Base-by-base conservation (phyloP, 2,329 filamentous ascomycete species). In the Ambrosiella xylebori region DNA sequence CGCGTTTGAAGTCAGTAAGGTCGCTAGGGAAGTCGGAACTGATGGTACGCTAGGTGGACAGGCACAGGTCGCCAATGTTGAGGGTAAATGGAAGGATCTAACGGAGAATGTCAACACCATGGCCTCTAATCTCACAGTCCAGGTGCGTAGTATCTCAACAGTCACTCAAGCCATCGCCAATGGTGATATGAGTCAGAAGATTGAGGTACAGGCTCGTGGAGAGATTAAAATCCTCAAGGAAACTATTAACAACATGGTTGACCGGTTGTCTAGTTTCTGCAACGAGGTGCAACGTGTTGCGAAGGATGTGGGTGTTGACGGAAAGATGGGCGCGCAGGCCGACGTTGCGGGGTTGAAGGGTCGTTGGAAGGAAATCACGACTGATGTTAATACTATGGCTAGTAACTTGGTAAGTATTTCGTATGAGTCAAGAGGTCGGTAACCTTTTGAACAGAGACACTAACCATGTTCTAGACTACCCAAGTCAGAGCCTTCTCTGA, bases 171-270 rank as follows among this genome's bases (percentile, higher is more conserved):
- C 90, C 63, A 95, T 95, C 70, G 90, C 90, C 63, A 89, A 93
- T 67, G 91, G 91, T 66, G 88, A 96, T 71, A 88, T 97, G 81
- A 94, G 86, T 70, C 86, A 90, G 70, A 93, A 93, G 73, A 95
- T 97, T 65, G 86, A 95, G 63, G 91, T 97, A 7, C 86, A 95
- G 65, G 91, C 91, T 57, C 89, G 91, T 70, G 91, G 91, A 71
- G 91, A 97, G 71, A 95, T 97, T 63, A 80, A 93, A 63, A 84
- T 95, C 2, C 74, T 97, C 56, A 96, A 96, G 68, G 88, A 94
- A 67, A 97, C 91, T 49, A 95, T 96, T 74, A 96, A 96, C 69
- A 91, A 96, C 81, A 96, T 96, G 91, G 91, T 97, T 63, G 90
- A 90, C 68, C 82, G 91, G 62, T 74, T 98, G 55, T 94, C 93